A percentile compares a stretch with the other conserved stretches of the same genome.
These are phyloP conservation scores for Leptographium procerum DNA, from an alignment of 2,329 filamentous ascomycete species.

Conservation along the genomic window DNA sequence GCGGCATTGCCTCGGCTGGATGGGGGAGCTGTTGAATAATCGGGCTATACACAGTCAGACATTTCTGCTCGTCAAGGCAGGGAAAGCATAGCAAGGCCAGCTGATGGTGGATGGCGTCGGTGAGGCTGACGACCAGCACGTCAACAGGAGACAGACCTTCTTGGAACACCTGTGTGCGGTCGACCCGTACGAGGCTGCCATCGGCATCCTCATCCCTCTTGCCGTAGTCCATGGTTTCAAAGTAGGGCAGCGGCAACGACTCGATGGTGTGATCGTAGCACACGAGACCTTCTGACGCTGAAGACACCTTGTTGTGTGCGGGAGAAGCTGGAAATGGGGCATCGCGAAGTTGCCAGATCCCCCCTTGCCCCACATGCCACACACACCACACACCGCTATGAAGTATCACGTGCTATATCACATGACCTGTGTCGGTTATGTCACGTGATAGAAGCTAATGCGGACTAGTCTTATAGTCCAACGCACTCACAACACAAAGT, in stretches of 20 bases:
- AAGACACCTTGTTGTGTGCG: conserved; percentile 7
- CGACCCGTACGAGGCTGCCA: conserved; percentile 86
- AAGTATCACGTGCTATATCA: neutral
- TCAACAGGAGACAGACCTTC: conserved; percentile 54
- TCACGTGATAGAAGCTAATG: no score
- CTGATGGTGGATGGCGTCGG: neutral
- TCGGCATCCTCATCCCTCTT: conserved; percentile 99
- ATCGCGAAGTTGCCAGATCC: conserved; percentile 14
- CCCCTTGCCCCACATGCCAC: conserved; percentile 11
- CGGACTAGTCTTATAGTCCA: neutral
- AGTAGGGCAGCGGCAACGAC: conserved; percentile 2
- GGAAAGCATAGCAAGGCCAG: neutral
- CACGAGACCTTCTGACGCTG: neutral
- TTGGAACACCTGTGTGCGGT: conserved; percentile 96
- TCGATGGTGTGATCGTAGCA: neutral
- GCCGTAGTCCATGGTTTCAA: conserved; percentile 81
- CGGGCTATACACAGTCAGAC: conserved; percentile 49
- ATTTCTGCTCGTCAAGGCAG: no score
- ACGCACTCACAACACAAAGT: no score
- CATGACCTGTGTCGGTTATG: neutral
- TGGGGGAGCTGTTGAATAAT: conserved; percentile 93
- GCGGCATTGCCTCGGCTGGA: conserved; percentile 93
- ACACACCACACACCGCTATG: conserved; percentile 2
- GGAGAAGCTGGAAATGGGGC: conserved; percentile 9
- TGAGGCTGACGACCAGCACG: neutral